Percentiles rank a stretch among this genome's conserved stretches.
Conservation (phyloP, 73 alveolate species). For the Stentor coeruleus region DNA sequence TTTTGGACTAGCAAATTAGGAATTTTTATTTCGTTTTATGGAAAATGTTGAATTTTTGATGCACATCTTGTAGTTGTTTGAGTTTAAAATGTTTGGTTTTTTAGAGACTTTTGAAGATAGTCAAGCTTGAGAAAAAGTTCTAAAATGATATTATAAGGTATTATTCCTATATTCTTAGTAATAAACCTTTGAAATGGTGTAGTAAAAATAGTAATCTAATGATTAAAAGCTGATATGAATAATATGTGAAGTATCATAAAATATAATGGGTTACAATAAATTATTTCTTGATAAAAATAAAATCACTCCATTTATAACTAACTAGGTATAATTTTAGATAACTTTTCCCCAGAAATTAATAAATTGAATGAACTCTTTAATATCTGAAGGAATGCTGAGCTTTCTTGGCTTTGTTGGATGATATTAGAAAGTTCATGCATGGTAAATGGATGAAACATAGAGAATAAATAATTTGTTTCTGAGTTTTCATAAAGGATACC, state of each 20-base stretch:
- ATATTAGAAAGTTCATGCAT: background rate
- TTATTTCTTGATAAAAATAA: background rate
- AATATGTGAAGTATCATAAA: background rate
- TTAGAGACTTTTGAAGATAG: too few relatives aligned
- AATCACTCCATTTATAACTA: background rate
- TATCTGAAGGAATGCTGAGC: background rate
- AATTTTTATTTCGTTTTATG: too few relatives aligned
- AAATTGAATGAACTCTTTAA: background rate
- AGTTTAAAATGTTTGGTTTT: too few relatives aligned
- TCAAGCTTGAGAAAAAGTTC: too few relatives aligned
- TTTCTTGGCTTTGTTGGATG: too few relatives aligned
- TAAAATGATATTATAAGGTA: background rate
- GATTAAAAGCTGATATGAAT: background rate
- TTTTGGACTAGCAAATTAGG: too few relatives aligned
- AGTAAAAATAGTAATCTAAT: too few relatives aligned
- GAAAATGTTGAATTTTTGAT: too few relatives aligned
- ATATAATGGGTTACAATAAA: background rate
- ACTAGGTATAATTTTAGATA: too few relatives aligned
- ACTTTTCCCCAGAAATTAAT: background rate
- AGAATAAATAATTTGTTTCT: background rate
- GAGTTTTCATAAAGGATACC: background rate
- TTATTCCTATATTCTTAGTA: background rate
- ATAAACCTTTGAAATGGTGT: background rate
- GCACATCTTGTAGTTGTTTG: too few relatives aligned
- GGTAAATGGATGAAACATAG: background rate